Evolutionary conservation across 2,329 filamentous ascomycete species (phyloP).

Genomic region (Stenocarpella maydis): DNA sequence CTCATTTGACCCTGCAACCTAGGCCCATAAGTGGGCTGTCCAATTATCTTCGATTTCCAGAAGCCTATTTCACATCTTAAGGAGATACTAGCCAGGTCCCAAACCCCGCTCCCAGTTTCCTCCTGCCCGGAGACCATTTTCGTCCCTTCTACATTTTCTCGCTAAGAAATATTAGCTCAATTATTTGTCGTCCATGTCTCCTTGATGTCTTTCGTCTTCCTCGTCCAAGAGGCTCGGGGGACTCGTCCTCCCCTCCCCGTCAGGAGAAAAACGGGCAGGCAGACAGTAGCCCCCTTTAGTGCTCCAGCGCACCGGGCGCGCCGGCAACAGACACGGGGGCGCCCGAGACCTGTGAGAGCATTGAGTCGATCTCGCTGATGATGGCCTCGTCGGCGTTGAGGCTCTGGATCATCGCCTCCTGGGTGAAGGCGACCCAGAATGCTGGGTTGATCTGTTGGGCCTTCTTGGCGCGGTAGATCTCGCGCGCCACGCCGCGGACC

Average conservation of each 20-base stretch:
- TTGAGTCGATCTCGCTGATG: conserved; percentile 63
- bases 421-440: conserved; percentile 63
- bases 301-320: conserved; percentile 15
- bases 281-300: background rate
- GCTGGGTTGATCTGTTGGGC: conserved; percentile 60
- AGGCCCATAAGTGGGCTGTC: background rate
- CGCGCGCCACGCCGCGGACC: conserved; percentile 80
- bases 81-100: background rate
- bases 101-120: background rate
- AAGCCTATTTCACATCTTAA: background rate
- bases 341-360: conserved; percentile 43
- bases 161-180: background rate
- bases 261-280: background rate
- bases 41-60: background rate
- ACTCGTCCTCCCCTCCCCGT: background rate
- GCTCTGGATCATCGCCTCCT: conserved; percentile 63
- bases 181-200: background rate
- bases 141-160: background rate
- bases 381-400: conserved; percentile 66
- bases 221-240: too few relatives aligned
- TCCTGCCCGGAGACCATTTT: background rate
- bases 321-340: conserved; percentile 24
- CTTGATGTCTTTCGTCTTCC: background rate
- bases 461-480: conserved; percentile 71
- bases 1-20: background rate